Percentiles rank a stretch among this genome's conserved stretches.
These are phyloP conservation scores for Malus domestica DNA, from an alignment of 306 rosid species.

Conservation along the genomic window ASM211411v1 NC_041789.1:25617001-25617500, in stretches of 20 bases:
- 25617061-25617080: conserved; percentile 18
- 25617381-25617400: background rate
- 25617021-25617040: conserved; percentile 17
- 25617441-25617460: too few relatives aligned
- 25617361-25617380: conserved; percentile 7
- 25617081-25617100: conserved; percentile 30
- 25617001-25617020: conserved; percentile 28
- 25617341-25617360: conserved; percentile 22
- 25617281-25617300: conserved; percentile 44
- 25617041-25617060: conserved; percentile 32
- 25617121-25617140: conserved; percentile 32
- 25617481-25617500: too few relatives aligned
- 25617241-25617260: conserved; percentile 19
- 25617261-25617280: conserved; percentile 51
- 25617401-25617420: too few relatives aligned
- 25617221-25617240: conserved; percentile 34
- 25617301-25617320: conserved; percentile 36
- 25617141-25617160: conserved; percentile 29
- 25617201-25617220: conserved; percentile 58
- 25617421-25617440: too few relatives aligned
- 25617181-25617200: conserved; percentile 48
- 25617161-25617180: conserved; percentile 52
- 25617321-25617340: conserved; percentile 50
- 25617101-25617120: conserved; percentile 28
- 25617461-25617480: too few relatives aligned